phyloP scores from a whole-genome alignment of 2,329 filamentous ascomycete species.

The Fusarium udum region DNA sequence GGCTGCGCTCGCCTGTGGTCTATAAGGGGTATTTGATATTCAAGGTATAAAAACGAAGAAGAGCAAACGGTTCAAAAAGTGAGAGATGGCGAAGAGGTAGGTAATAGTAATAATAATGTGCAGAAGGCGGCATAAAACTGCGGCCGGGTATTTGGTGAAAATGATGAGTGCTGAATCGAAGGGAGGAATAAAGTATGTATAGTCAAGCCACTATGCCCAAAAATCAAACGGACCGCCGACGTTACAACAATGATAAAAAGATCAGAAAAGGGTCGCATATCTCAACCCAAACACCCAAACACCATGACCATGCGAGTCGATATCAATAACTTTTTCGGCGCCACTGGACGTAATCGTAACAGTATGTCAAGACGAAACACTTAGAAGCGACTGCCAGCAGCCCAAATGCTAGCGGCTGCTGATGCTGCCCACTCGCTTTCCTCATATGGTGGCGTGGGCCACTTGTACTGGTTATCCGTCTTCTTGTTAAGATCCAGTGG shows the following conservation, averaged over 20 bases:
- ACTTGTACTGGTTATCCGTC: slow-evolving; percentile 70
- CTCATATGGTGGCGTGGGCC: slow-evolving; percentile 95
- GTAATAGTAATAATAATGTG: slow-evolving; percentile 35
- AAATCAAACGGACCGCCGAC: slow-evolving; percentile 39
- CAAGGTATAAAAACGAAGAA: slow-evolving; percentile 42
- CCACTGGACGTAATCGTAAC: slow-evolving; percentile 41
- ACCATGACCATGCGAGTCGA: slow-evolving; percentile 43
- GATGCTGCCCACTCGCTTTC: slow-evolving; percentile 91
- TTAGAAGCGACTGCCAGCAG: slow-evolving; percentile 72
- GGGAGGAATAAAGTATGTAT: slow-evolving; percentile 42
- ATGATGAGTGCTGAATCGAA: slow-evolving; percentile 41
- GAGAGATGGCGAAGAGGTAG: slow-evolving; percentile 35
- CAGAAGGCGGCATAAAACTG: slow-evolving; percentile 34
- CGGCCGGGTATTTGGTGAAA: slow-evolving; percentile 45
- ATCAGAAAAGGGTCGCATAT: slow-evolving; percentile 30
- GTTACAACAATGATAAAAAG: slow-evolving; percentile 29
- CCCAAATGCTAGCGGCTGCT: slow-evolving; percentile 83
- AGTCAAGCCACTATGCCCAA: slow-evolving; percentile 41
- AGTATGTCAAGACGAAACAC: slow-evolving; percentile 11
- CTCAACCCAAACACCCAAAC: slow-evolving; percentile 43
- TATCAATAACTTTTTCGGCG: slow-evolving; percentile 41
- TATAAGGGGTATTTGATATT: slow-evolving; percentile 53
- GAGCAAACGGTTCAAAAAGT: slow-evolving; percentile 31
- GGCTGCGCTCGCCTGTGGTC: slow-evolving; percentile 48
- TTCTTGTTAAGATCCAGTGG: slow-evolving; percentile 75